Base-by-base conservation (phyloP, 2,329 filamentous ascomycete genomes). In the Apiospora saccharicola region DNA sequence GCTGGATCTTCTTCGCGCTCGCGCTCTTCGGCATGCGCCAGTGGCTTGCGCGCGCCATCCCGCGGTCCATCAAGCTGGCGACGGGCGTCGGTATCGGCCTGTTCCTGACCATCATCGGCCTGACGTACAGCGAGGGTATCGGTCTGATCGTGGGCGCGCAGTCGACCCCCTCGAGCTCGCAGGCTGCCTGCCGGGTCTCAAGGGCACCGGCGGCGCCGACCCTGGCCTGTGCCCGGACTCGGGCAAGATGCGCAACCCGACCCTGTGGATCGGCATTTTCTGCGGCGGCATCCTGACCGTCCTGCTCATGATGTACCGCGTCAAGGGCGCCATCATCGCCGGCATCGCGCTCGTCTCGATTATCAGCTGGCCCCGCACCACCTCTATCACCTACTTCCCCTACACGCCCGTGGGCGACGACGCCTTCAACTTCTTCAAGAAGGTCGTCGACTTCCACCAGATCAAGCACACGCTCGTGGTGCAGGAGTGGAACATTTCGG, bases 181-280 rank as follows among this genome's bases (percentile, higher is more conserved):
- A 13, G 94, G 94, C 37, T 96, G 94, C 81, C 81, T 84, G 2
- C 81, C 84, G 2, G 30, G 14, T 2, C 68, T 70, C 22, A 51
- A 53, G n/a, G 68, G 68, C 43, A 78, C 78, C 16, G 82, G 47
- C 26, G 70, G 85, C 47, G 73, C 79, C 34, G 75, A 75, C 14
- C 83, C 82, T 30, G 92, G 92, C 13, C 77, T 89, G 8, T 96
- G 94, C 80, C 88, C 89, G 0, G 83, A 85, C 69, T 81, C 82
- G 22, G 85, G 89, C 71, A 95, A 95, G 87, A 96, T 97, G 94
- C 90, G 93, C 73, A 94, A 89, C 78, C 93, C 94, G 0, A 90
- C 92, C 34, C 90, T 97, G 89, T 97, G 94, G 94, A 87, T 97
- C 70, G 94, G 94, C 49, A 95, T 97, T 77, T 96, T 97, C 85